Percentiles rank a stretch among this genome's conserved stretches.
Evolutionary conservation across 1,139 yeast genomes (phyloP).

Genomic region (Yamadazyma atmosphaerica): DNA sequence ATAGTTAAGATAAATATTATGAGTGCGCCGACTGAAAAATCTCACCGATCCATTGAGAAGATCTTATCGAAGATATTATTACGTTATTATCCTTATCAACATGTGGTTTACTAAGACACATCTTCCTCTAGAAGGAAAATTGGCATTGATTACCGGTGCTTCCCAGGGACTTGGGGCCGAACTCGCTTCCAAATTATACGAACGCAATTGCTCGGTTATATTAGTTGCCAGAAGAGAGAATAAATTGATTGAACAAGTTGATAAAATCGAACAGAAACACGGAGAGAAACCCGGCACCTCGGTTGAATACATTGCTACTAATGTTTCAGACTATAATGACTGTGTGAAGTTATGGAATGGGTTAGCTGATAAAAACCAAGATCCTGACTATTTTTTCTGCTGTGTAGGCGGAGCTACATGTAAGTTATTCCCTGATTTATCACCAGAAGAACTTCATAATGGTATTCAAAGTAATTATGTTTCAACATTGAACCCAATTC

Average conservation of each 20-base stretch:
- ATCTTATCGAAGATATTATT: too few species aligned
- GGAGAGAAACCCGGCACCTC: slow-evolving; percentile 25
- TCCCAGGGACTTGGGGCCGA: slow-evolving; percentile 94
- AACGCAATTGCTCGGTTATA: slow-evolving; percentile 61
- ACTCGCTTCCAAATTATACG: slow-evolving; percentile 61
- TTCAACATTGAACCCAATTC: slow-evolving; percentile 72
- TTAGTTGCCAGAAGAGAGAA: slow-evolving; percentile 73
- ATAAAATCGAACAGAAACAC: slow-evolving; percentile 32
- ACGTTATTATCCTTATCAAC: too few species aligned
- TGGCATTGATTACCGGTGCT: slow-evolving; percentile 87
- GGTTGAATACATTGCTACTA: slow-evolving; percentile 58
- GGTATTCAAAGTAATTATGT: slow-evolving; percentile 73
- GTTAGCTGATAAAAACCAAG: slow-evolving; percentile 19
- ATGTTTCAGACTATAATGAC: slow-evolving; percentile 58
- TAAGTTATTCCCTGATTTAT: slow-evolving; percentile 70
- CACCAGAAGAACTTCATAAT: slow-evolving; percentile 52
- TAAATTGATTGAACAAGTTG: slow-evolving; percentile 52
- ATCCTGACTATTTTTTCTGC: slow-evolving; percentile 75
- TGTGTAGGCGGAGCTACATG: slow-evolving; percentile 91
- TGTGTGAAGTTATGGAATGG: slow-evolving; percentile 42
- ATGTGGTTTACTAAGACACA: slow-evolving; percentile 16
- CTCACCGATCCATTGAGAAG: too few species aligned
- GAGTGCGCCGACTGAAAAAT: too few species aligned
- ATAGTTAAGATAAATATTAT: too few species aligned
- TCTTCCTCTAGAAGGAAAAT: slow-evolving; percentile 44